Evolutionary conservation across 2,329 filamentous ascomycete species (phyloP).

Genomic region (Epichloe typhina): DNA sequence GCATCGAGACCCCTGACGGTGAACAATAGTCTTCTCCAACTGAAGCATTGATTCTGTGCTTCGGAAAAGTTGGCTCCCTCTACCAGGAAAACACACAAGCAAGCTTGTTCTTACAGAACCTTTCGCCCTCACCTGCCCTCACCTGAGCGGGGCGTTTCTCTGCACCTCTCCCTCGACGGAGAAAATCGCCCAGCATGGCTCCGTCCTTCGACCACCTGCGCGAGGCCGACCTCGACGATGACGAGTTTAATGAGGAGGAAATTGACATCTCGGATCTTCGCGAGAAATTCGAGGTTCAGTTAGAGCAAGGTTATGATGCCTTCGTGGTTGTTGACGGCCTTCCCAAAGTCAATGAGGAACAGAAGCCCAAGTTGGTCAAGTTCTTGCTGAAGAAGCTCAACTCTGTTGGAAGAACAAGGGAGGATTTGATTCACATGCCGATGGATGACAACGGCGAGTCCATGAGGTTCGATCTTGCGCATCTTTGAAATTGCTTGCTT

Average conservation of each 20-base stretch:
- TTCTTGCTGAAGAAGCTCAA: conserved; percentile 91
- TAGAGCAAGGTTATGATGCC: conserved; percentile 90
- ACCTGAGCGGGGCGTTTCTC: conserved; percentile 24
- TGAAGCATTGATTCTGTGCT: not conserved
- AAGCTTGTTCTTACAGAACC: conserved; percentile 2
- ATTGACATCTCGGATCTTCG: conserved; percentile 90
- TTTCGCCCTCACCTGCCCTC: conserved; percentile 3
- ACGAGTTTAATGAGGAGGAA: conserved; percentile 82
- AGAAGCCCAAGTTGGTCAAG: conserved; percentile 88
- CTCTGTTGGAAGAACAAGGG: conserved; percentile 68
- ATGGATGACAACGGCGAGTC: conserved; percentile 78
- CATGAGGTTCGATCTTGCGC: conserved; percentile 50
- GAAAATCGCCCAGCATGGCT: conserved; percentile 58
- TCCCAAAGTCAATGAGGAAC: conserved; percentile 76
- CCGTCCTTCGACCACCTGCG: conserved; percentile 78
- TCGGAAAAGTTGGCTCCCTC: not conserved
- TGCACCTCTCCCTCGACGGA: conserved; percentile 19
- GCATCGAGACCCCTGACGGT: not conserved
- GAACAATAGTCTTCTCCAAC: not conserved
- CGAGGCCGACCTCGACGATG: conserved; percentile 76
- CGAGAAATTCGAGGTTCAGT: conserved; percentile 88
- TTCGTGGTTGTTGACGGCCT: conserved; percentile 95
- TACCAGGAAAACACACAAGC: not conserved
- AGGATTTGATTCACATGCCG: conserved; percentile 89
- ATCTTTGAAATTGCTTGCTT: not conserved